Percentiles rank a stretch among this genome's conserved stretches.
Evolutionary conservation across 2,329 filamentous ascomycete species (phyloP).

Genomic region (Pezicula radicicola): DNA sequence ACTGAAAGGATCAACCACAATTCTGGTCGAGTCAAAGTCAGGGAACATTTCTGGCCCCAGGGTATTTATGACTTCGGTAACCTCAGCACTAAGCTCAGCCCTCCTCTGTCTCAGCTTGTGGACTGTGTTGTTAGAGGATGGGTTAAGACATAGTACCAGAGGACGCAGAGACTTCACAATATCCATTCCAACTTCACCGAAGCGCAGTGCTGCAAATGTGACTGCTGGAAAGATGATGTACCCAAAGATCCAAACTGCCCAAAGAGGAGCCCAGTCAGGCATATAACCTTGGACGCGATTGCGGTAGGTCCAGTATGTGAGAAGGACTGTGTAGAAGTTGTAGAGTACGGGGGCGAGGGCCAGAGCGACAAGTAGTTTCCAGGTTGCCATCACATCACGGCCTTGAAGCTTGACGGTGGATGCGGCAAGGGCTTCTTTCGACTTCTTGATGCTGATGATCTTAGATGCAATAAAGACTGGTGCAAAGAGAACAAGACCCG

Average conservation of each 20-base stretch:
- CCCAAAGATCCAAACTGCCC: slow-evolving; percentile 70
- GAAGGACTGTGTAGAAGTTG: slow-evolving; percentile 72
- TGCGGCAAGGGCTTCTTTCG: slow-evolving; percentile 77
- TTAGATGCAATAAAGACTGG: slow-evolving; percentile 86
- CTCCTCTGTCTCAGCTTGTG: slow-evolving; percentile 72
- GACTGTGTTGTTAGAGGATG: slow-evolving; percentile 79
- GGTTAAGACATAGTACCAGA: slow-evolving; percentile 79
- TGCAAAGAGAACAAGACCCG: slow-evolving; percentile 82
- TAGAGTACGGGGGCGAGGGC: slow-evolving; percentile 81
- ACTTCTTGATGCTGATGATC: slow-evolving; percentile 77
- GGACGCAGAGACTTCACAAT: slow-evolving; percentile 93
- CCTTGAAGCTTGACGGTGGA: slow-evolving; percentile 88
- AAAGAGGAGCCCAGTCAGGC: slow-evolving; percentile 77
- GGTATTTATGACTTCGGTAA: slow-evolving; percentile 91
- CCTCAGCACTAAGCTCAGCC: slow-evolving; percentile 71
- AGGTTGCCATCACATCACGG: slow-evolving; percentile 87
- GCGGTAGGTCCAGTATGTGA: slow-evolving; percentile 74
- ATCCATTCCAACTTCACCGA: slow-evolving; percentile 98
- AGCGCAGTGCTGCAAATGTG: slow-evolving; percentile 89
- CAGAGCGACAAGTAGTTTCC: slow-evolving; percentile 88
- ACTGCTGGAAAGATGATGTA: slow-evolving; percentile 81
- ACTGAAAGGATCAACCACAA: slow-evolving; percentile 56
- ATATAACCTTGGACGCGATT: slow-evolving; percentile 82
- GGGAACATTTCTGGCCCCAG: slow-evolving; percentile 94
- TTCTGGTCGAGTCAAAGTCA: slow-evolving; percentile 81